Conservation (phyloP, 352 stramenopile species). For the Phytophthora citricola region DNA sequence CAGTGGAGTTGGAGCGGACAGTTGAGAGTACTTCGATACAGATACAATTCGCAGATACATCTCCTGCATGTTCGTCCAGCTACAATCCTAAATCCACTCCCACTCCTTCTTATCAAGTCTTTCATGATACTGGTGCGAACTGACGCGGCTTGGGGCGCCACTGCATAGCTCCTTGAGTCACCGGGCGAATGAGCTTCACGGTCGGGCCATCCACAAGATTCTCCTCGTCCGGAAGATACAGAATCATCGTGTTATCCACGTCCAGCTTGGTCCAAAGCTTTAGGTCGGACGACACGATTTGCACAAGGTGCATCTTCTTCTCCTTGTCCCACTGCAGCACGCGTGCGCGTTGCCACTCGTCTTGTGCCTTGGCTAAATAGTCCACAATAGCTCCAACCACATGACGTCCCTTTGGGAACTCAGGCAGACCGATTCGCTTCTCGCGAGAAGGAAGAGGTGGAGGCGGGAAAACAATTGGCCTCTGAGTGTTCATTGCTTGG, state of each 20-base stretch:
- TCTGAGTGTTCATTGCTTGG: slow-evolving; percentile 50
- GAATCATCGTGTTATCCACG: slow-evolving; percentile 66
- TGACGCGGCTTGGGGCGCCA: slow-evolving; percentile 79
- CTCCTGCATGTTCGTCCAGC: slow-evolving; percentile 5
- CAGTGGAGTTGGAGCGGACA: not conserved
- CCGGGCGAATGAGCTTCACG: slow-evolving; percentile 67
- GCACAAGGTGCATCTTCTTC: slow-evolving; percentile 74
- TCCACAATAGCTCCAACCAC: slow-evolving; percentile 80
- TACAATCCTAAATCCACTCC: slow-evolving; percentile 10
- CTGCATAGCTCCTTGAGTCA: slow-evolving; percentile 56
- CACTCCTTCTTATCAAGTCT: not conserved
- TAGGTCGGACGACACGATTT: slow-evolving; percentile 61
- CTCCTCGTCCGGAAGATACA: slow-evolving; percentile 69
- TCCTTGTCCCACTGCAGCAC: slow-evolving; percentile 74
- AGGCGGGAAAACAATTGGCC: slow-evolving; percentile 57
- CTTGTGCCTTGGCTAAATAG: slow-evolving; percentile 69
- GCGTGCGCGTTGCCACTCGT: slow-evolving; percentile 73
- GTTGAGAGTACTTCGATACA: slow-evolving; percentile 13
- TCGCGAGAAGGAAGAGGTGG: slow-evolving; percentile 11
- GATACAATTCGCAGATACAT: slow-evolving; percentile 20
- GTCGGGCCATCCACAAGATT: slow-evolving; percentile 62
- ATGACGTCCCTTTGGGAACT: slow-evolving; percentile 55
- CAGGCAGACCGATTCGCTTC: slow-evolving; percentile 50
- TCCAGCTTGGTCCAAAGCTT: slow-evolving; percentile 68
- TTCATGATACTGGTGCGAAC: slow-evolving; percentile 52